phyloP scores from a whole-genome alignment of 768 basidiomycete genomes.

The Butyriboletus loyo region DNA sequence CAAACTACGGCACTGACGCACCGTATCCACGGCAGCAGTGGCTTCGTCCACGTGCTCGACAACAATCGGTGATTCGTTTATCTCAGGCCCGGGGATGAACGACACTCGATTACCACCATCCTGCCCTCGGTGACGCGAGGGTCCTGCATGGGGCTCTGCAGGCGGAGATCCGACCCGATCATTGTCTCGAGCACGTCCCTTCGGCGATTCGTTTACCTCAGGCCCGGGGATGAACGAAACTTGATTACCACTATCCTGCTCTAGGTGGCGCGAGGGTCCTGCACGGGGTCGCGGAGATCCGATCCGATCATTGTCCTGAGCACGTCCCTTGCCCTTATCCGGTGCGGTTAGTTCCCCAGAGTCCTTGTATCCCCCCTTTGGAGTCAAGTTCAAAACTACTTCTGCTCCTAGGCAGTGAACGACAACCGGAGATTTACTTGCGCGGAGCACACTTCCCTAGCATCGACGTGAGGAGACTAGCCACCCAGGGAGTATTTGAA shows the following conservation, averaged over 20 bases:
- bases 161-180: slow-evolving; percentile 7
- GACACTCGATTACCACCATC: background rate
- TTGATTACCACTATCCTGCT: background rate
- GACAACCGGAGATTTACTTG: slow-evolving; percentile 17
- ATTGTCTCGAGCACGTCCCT: slow-evolving; percentile 5
- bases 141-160: background rate
- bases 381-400: slow-evolving; percentile 21
- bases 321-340: slow-evolving; percentile 15
- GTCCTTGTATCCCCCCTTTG: slow-evolving; percentile 25
- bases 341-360: background rate
- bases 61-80: background rate
- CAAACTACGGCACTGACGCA: background rate
- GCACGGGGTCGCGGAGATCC: slow-evolving; percentile 1
- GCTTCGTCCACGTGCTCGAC: background rate
- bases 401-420: slow-evolving; percentile 28
- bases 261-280: background rate
- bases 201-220: background rate
- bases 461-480: background rate
- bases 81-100: background rate
- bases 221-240: background rate
- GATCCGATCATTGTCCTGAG: slow-evolving; percentile 3
- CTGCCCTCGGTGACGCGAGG: background rate
- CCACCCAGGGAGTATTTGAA: background rate
- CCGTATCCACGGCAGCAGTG: slow-evolving; percentile 8
- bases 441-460: slow-evolving; percentile 26